These are phyloP conservation scores for Sporisorium iseilematis-ciliati DNA, from an alignment of 1,284 basidiomycete genomes.

Conservation along the genomic window DNA sequence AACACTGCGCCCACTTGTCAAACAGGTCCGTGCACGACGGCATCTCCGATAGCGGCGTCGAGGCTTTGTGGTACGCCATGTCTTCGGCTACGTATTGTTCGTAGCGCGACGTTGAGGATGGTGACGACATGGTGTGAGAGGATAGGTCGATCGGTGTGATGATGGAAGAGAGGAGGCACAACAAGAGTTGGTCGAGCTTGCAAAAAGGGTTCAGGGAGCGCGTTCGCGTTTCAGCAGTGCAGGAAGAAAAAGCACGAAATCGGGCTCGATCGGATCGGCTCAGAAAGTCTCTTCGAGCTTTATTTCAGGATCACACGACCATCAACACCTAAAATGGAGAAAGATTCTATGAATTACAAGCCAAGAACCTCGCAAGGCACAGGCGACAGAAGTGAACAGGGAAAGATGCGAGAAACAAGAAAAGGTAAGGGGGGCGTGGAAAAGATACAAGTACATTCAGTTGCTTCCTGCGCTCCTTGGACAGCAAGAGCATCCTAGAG, in stretches of 20 bases:
- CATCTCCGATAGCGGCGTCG: slow-evolving; percentile 53
- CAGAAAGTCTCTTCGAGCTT: neutral
- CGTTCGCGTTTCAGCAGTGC: slow-evolving; percentile 22
- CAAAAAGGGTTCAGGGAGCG: slow-evolving; percentile 2
- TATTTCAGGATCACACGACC: neutral
- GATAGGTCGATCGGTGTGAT: neutral
- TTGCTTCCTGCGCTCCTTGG: slow-evolving; percentile 1
- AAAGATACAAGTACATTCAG: slow-evolving; percentile 33
- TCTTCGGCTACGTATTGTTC: slow-evolving; percentile 52
- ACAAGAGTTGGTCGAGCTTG: neutral
- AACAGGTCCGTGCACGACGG: slow-evolving; percentile 63
- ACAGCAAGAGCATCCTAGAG: slow-evolving; percentile 1
- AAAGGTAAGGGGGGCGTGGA: neutral
- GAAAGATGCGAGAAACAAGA: slow-evolving; percentile 8
- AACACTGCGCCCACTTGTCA: slow-evolving; percentile 67
- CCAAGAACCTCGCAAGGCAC: neutral
- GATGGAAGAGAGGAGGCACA: slow-evolving; percentile 4
- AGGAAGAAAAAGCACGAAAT: neutral
- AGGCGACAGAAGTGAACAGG: slow-evolving; percentile 4
- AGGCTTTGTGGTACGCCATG: slow-evolving; percentile 57
- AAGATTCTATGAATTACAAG: slow-evolving; percentile 28
- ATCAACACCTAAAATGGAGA: neutral
- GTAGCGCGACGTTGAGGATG: slow-evolving; percentile 19
- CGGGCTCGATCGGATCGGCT: too few species aligned
- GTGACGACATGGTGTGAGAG: slow-evolving; percentile 8